Conservation (phyloP, 176 grass and related monocot species). For the Eleusine indica region DNA sequence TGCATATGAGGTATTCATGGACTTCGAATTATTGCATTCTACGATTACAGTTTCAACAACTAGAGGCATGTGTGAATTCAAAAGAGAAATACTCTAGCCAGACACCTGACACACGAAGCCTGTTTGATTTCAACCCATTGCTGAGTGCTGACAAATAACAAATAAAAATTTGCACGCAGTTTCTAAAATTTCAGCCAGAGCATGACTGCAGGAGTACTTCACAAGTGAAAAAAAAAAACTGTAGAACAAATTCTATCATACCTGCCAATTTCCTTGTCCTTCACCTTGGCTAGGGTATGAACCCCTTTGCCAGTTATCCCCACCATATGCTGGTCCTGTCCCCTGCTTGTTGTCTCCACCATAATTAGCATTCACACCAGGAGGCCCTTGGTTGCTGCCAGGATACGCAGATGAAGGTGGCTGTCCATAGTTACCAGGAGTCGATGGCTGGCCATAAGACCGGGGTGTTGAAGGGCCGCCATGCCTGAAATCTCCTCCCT, state of each 20-base stretch:
- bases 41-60: neutral
- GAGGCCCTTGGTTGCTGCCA: constrained; percentile 29
- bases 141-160: neutral
- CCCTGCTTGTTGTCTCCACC: constrained; percentile 41
- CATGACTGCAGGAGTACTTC: neutral
- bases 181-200: neutral
- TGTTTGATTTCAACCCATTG: neutral
- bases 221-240: neutral
- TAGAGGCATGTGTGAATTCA: neutral
- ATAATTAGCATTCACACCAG: constrained; percentile 38
- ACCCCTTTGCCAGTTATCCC: constrained; percentile 44
- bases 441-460: constrained; percentile 8
- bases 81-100: neutral
- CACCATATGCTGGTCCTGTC: constrained; percentile 35
- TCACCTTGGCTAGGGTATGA: constrained; percentile 46
- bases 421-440: constrained; percentile 37
- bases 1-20: neutral
- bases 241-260: constrained; percentile 35
- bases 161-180: neutral
- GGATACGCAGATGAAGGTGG: constrained; percentile 30
- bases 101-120: neutral
- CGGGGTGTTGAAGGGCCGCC: constrained; percentile 42
- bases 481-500: constrained; percentile 37
- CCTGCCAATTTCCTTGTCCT: constrained; percentile 65
- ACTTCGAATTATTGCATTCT: neutral